Conservation (phyloP, 2,329 filamentous ascomycete species). For the Sclerotinia borealis region DNA sequence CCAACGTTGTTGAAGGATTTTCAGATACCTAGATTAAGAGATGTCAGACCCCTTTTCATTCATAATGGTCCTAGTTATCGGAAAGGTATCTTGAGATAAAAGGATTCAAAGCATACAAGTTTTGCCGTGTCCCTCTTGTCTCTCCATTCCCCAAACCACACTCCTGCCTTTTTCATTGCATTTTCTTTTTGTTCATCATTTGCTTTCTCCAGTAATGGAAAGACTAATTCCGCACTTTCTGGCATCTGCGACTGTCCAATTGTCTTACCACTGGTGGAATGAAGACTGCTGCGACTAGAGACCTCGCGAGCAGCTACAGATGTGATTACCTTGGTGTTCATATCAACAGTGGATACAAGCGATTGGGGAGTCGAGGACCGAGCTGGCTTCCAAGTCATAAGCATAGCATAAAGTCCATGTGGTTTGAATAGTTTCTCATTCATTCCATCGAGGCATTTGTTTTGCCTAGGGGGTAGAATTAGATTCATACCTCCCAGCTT, state of each 20-base stretch:
- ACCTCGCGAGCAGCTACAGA: conserved; percentile 27
- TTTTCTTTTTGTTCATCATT: conserved; percentile 26
- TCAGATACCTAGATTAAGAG: conserved; percentile 14
- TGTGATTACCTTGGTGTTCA: conserved; percentile 35
- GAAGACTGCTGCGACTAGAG: conserved; percentile 27
- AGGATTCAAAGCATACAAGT: conserved; percentile 18
- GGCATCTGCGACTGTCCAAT: conserved; percentile 35
- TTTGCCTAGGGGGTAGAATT: conserved; percentile 30
- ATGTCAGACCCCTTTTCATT: background rate
- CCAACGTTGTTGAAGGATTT: conserved; percentile 38
- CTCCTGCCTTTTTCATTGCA: conserved; percentile 35
- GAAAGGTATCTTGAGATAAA: background rate
- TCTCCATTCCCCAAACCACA: conserved; percentile 26
- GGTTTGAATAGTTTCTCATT: conserved; percentile 53
- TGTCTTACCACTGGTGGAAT: conserved; percentile 34
- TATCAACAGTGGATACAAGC: conserved; percentile 28
- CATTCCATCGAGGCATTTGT: conserved; percentile 48
- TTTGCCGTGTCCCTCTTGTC: conserved; percentile 35
- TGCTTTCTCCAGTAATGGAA: conserved; percentile 34
- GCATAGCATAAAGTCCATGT: conserved; percentile 46
- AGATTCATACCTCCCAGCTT: conserved; percentile 14
- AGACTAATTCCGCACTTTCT: conserved; percentile 37
- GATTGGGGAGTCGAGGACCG: conserved; percentile 1
- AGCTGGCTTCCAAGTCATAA: conserved; percentile 49
- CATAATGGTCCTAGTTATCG: too few relatives aligned